phyloP scores from a whole-genome alignment of 306 rosid genomes.

The Rubus parviflorus region DNA sequence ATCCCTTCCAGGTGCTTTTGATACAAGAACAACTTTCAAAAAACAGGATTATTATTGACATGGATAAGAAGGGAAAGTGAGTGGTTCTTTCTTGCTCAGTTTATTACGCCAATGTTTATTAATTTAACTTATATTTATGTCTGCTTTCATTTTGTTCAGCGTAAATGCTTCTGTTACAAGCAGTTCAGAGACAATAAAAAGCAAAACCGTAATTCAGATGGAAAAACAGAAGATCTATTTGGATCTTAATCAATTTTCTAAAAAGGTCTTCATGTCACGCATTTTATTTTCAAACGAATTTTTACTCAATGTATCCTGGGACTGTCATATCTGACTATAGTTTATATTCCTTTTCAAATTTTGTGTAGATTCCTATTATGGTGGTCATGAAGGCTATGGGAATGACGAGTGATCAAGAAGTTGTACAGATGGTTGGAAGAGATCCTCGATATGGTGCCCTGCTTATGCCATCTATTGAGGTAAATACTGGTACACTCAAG shows the following conservation, averaged over 20 bases:
- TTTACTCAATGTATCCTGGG: conserved; percentile 12
- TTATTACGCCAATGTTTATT: background rate
- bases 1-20: conserved; percentile 73
- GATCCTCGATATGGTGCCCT: conserved; percentile 80
- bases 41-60: conserved; percentile 86
- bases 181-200: conserved; percentile 70
- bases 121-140: background rate
- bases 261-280: conserved; percentile 46
- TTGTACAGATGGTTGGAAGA: conserved; percentile 89
- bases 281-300: conserved; percentile 20
- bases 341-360: background rate
- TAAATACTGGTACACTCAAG: conserved; percentile 21
- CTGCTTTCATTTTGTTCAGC: conserved; percentile 36
- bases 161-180: conserved; percentile 87
- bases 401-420: conserved; percentile 88
- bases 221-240: conserved; percentile 78
- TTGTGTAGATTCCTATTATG: conserved; percentile 73
- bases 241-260: conserved; percentile 61
- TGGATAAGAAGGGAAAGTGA: conserved; percentile 87
- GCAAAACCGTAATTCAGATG: conserved; percentile 79
- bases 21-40: conserved; percentile 95
- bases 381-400: conserved; percentile 95
- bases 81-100: conserved; percentile 29
- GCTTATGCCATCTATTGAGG: conserved; percentile 88
- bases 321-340: conserved; percentile 11